A percentile compares a stretch with the other conserved stretches of the same genome.
These are phyloP conservation scores for Kregervanrija delftensis DNA, from an alignment of 805 yeast species.

Conservation along the genomic window DNA sequence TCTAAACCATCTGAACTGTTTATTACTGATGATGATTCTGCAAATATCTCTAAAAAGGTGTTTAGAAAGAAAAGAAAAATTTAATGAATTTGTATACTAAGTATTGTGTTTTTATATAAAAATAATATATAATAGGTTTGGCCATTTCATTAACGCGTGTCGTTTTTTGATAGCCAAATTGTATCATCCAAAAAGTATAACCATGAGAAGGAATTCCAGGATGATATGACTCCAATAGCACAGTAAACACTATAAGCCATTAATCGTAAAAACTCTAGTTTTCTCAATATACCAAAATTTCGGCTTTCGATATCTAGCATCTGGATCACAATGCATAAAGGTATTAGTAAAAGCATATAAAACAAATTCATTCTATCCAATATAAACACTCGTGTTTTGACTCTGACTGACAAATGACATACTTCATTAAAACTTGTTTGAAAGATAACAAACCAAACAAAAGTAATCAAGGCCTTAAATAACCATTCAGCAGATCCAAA, in stretches of 20 bases:
- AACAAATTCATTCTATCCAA: constrained; percentile 64
- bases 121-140: no score
- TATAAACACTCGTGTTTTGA: constrained; percentile 45
- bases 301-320: constrained; percentile 50
- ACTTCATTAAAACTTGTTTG: constrained; percentile 67
- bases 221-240: constrained; percentile 71
- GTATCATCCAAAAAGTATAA: constrained; percentile 76
- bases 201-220: constrained; percentile 91
- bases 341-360: constrained; percentile 61
- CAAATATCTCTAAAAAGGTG: no score
- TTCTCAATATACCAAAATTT: constrained; percentile 45
- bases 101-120: no score
- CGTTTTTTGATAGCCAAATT: constrained; percentile 40
- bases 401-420: constrained; percentile 36
- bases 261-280: constrained; percentile 66
- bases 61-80: no score
- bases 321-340: constrained; percentile 43
- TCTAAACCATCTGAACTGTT: no score
- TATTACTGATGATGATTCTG: no score
- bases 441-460: constrained; percentile 79
- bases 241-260: constrained; percentile 86
- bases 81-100: no score
- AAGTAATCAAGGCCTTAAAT: constrained; percentile 68
- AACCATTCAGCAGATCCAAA: constrained; percentile 75
- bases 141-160: constrained; percentile 1